These are phyloP conservation scores for Stephania japonica DNA, from an alignment of 164 flowering plant genomes.

Conservation along the genomic window DNA sequence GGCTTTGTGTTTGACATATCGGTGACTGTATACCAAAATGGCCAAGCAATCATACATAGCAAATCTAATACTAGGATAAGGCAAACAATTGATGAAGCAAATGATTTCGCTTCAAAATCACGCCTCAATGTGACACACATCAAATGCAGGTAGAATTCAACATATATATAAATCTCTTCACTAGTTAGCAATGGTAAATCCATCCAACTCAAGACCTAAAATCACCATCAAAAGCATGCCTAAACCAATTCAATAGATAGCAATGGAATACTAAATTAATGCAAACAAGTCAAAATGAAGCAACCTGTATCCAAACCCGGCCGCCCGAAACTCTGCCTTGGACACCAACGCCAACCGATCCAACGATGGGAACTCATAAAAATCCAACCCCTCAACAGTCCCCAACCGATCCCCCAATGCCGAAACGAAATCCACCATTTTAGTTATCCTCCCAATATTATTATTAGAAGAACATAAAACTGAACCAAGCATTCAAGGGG, in stretches of 20 bases:
- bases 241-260: not conserved
- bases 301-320: conserved; percentile 97
- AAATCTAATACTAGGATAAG: too few species aligned
- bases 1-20: too few species aligned
- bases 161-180: too few species aligned
- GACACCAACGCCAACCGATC: conserved; percentile 56
- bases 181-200: not conserved
- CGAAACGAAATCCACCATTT: conserved; percentile 76
- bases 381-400: conserved; percentile 56
- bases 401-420: conserved; percentile 59
- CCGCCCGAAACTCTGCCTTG: conserved; percentile 63
- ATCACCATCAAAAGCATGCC: too few species aligned
- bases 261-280: not conserved
- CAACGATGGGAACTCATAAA: conserved; percentile 68
- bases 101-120: too few species aligned
- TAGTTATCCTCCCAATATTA: conserved; percentile 75
- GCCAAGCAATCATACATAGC: too few species aligned
- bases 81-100: too few species aligned
- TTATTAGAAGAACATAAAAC: conserved; percentile 88
- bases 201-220: not conserved
- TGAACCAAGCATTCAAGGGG: conserved; percentile 89
- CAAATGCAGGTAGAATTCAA: too few species aligned
- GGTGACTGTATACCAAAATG: too few species aligned
- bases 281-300: conserved; percentile 1
- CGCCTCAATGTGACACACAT: too few species aligned